Base-by-base conservation (phyloP, 163 green algal genomes). In the Scenedesmus sp. region DNA sequence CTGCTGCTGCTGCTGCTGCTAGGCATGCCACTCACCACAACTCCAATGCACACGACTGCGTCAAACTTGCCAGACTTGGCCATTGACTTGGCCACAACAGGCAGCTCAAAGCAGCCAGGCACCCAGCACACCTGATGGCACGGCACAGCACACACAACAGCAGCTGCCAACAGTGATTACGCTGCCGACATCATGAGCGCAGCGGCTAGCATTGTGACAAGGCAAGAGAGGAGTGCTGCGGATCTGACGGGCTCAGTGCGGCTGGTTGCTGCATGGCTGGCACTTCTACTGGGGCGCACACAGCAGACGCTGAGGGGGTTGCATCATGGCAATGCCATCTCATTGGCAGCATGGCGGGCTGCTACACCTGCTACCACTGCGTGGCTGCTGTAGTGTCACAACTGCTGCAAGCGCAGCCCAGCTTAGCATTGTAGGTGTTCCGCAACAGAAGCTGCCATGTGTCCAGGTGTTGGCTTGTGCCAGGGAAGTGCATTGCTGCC, bases 71-170 rank as follows among this genome's bases (percentile, higher is more conserved):
- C 96, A 2, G 92, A 97, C 86, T 96, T 96, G 10, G 98, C 98
- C 96, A 99, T 98, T 22, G 90, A 90, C 89, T 99, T 98, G 68
- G 97, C 97, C 44, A 99, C 95, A 7, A 99, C 90, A 2, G 98
- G 98, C 30, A 99, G 93, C 95, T 99, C 98, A 94, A 99, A 99
- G 93, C 92, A 96, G 43, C 98, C 98, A 33, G 98, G 98, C n/a
- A 99, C 98, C 97, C 97, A 99, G 30, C 92, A 96, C 12, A 99
- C 97, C 95, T 98, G 94, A 37, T 24, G 42, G 53, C 73, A 37
- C 18, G 35, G 40, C 61, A 81, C 24, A 82, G 37, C 40, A 76
- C 6, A 37, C n/a, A 56, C 30, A 26, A 26, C n/a, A 20, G 81
- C 81, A 56, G n/a, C 18, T 24, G 42, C 30, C 33, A 3, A 73